Conservation (phyloP, 345 rosid species). For the Isatis tinctoria region DNA sequence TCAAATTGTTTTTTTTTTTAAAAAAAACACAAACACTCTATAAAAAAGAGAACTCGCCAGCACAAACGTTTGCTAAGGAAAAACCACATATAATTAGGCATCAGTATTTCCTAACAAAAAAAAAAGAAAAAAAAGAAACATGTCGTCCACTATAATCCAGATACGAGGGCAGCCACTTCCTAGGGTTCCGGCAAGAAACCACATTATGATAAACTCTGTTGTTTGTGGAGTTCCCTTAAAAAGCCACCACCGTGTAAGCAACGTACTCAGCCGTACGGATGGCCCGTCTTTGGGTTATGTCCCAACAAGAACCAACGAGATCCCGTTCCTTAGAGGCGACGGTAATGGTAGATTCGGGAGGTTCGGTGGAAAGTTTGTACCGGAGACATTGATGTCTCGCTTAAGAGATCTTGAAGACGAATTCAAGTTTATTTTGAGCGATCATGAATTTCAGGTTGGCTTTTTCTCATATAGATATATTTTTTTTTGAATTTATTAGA, state of each 20-base stretch:
- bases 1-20: no score
- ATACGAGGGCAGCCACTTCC: neutral
- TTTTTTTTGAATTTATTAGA: no score
- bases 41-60: neutral
- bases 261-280: neutral
- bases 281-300: neutral
- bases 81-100: neutral
- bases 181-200: conserved; percentile 5
- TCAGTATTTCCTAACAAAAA: neutral
- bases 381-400: conserved; percentile 55
- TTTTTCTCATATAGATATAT: neutral
- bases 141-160: conserved; percentile 21
- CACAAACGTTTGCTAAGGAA: neutral
- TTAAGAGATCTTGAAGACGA: conserved; percentile 57
- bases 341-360: conserved; percentile 44
- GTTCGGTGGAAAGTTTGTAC: conserved; percentile 81
- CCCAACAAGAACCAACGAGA: conserved; percentile 15
- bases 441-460: conserved; percentile 64
- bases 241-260: neutral
- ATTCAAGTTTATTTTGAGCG: conserved; percentile 41
- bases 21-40: neutral
- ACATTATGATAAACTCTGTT: neutral
- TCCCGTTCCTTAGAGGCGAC: neutral
- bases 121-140: neutral
- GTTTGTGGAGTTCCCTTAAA: conserved; percentile 4